Evolutionary conservation across 805 yeast species (phyloP), one percentile per base, ranked within the genome.

Genomic region (Brettanomyces custersianus): DNA sequence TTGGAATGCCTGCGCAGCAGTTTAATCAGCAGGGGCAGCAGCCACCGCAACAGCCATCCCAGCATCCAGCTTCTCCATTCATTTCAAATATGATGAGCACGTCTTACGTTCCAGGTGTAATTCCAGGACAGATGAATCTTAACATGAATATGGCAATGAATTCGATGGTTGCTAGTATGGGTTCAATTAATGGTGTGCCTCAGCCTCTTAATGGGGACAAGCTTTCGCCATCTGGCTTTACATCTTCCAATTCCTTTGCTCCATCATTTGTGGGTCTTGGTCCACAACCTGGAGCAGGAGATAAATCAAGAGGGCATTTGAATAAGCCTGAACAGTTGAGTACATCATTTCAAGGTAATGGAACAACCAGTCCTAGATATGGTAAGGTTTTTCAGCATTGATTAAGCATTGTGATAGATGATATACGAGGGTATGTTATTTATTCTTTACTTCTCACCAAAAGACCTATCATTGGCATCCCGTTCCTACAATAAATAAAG

Each of bases 391-490:
- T 29, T n/a, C 31, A 15, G 31, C 13, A 15, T 22, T 22, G 25
- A 12, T 22, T 12, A 9, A 22, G 25, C 12, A 9, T 12, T 22
- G 25, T 9, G 25, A 22, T 9, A 26, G 10, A 26, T 26, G 15
- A 28, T 25, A 25, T 34, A 34, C 37, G 37, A 34, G 37, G 37
- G 37, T 34, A 34, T 34, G 31, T 33, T 13, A n/a, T 26, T n/a
- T n/a, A n/a, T n/a, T n/a, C n/a, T n/a, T n/a, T n/a, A n/a, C n/a
- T n/a, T n/a, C n/a, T n/a, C n/a, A n/a, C n/a, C n/a, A n/a, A n/a
- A n/a, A n/a, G n/a, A n/a, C n/a, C n/a, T n/a, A n/a, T n/a, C n/a
- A n/a, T n/a, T n/a, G n/a, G n/a, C n/a, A n/a, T n/a, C n/a, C n/a
- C n/a, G n/a, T n/a, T n/a, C n/a, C n/a, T n/a, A n/a, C n/a, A n/a